Base-by-base conservation (phyloP, 352 stramenopile genomes). In the Plasmopara halstedii region DNA sequence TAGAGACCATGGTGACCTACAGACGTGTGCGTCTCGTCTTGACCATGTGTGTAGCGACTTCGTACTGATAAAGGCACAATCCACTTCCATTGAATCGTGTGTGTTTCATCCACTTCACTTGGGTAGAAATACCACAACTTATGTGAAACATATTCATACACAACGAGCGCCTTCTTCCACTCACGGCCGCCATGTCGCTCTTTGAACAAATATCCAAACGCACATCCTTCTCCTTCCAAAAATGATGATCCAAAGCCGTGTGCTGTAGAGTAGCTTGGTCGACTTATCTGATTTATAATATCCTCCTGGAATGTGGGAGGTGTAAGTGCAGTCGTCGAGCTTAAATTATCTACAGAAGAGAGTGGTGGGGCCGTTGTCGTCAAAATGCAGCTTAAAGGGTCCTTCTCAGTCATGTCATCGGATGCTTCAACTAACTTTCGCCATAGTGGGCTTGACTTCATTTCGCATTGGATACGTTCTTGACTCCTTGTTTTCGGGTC, bases 91-190 rank as follows among this genome's bases (percentile, higher is more conserved):
- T 83, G 67, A 57, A 94, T 94, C 19, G 69, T 58, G 25, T 91
- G 71, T 4, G 69, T 73, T 50, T 85, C 73, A 48, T 94, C 80
- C 21, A 90, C 73, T 51, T 90, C 79, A 39, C 73, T 88, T 32
- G 82, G 82, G 34, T 91, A 89, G 51, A 94, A 94, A 58, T 89
- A 94, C 82, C 82, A 94, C 15, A 94, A 46, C 56, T 94, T 94
- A 64, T 91, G 81, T 31, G 77, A 88, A 34, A 73, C 76, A 40
- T 87, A 88, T 46, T 94, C 82, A 50, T 89, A 94, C 44, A 94
- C 82, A 40, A 94, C 69, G 17, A 94, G 53, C 42, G 76, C 77
- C 49, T 90, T 90, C 43, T 89, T 81, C 82, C 82, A 94, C 53
- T 84, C 72, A 2, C 59, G 56, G 1, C 62, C 67, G 34, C 61